Percentiles rank a stretch among this genome's conserved stretches.
phyloP scores from a whole-genome alignment of 768 basidiomycete genomes.

The Serendipita sp. region DNA sequence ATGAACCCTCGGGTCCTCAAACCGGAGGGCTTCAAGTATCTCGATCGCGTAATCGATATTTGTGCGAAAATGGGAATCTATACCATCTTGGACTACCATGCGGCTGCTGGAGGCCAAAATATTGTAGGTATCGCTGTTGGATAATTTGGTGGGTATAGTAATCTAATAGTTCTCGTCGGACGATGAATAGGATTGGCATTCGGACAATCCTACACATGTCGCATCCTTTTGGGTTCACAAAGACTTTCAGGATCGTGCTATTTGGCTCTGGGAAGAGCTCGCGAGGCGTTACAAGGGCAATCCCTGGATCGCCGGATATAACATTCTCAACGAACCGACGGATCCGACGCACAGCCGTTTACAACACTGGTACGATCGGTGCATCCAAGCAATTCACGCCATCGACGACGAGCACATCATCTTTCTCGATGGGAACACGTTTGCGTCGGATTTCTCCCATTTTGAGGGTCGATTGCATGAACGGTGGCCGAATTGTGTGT shows the following conservation, averaged over 20 bases:
- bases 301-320: constrained; percentile 76
- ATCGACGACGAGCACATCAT: constrained; percentile 56
- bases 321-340: constrained; percentile 72
- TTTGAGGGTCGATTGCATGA: constrained; percentile 43
- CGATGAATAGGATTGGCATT: constrained; percentile 48
- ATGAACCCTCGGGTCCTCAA: constrained; percentile 67
- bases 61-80: constrained; percentile 52
- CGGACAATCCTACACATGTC: constrained; percentile 52
- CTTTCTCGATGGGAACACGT: constrained; percentile 77
- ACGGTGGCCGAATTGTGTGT: constrained; percentile 55
- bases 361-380: constrained; percentile 48
- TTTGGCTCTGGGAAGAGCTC: constrained; percentile 66
- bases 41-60: constrained; percentile 62
- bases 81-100: constrained; percentile 70
- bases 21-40: constrained; percentile 59
- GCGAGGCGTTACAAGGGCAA: constrained; percentile 63
- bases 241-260: constrained; percentile 64
- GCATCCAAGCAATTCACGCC: constrained; percentile 54
- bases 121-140: neutral
- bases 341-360: constrained; percentile 53
- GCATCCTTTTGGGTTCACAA: constrained; percentile 71
- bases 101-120: constrained; percentile 26
- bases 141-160: neutral
- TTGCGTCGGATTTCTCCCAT: constrained; percentile 60
- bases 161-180: neutral